Conservation (phyloP, 495 filamentous ascomycete species). For the Paragyromitra xinjiangensis region DNA sequence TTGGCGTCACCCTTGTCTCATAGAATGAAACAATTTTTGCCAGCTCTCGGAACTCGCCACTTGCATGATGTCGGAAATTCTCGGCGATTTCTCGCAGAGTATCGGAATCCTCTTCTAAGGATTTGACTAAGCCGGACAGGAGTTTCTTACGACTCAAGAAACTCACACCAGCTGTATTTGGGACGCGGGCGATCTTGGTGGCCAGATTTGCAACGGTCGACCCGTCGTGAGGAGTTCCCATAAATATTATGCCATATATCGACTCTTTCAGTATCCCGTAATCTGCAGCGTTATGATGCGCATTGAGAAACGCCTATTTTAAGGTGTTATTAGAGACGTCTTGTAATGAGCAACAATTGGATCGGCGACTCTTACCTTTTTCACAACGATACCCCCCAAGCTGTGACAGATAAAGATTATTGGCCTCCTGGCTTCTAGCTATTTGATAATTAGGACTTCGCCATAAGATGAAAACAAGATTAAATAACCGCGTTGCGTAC, state of each 20-base stretch:
- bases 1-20: background rate
- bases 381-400: conserved; percentile 11
- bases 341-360: background rate
- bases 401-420: conserved; percentile 18
- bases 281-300: background rate
- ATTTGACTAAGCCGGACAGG: background rate
- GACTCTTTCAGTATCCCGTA: conserved; percentile 2
- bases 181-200: background rate
- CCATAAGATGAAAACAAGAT: background rate
- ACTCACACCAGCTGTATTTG: background rate
- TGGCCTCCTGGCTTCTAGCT: background rate
- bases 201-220: background rate
- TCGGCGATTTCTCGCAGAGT: conserved; percentile 1
- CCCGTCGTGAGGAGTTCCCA: conserved; percentile 25
- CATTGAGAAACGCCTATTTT: conserved; percentile 3
- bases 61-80: conserved; percentile 10
- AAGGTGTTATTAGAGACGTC: background rate
- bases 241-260: conserved; percentile 19
- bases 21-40: conserved; percentile 25
- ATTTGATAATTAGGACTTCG: background rate
- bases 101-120: background rate
- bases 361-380: background rate
- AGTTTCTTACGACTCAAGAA: background rate
- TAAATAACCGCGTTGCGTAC: background rate
- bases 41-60: background rate